Evolutionary conservation across 169 alveolate genomes (phyloP).

Genomic region (Plasmodium cynomolgi): DNA sequence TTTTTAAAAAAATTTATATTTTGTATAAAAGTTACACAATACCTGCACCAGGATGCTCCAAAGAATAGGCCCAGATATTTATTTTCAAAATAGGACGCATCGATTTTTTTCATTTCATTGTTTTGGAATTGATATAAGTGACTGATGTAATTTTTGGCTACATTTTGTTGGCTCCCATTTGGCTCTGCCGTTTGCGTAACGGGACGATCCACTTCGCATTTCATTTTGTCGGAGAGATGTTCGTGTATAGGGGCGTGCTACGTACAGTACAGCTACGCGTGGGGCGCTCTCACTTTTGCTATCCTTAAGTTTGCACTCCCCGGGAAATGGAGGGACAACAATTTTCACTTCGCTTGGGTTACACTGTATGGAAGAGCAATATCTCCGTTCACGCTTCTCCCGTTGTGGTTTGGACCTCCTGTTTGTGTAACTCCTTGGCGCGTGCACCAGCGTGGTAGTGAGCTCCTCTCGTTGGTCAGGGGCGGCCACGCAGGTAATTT

Average conservation of each 20-base stretch:
- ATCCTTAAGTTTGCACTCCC: not conserved
- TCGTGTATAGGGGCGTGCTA: not conserved
- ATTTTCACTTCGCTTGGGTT: not conserved
- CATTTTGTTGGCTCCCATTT: not conserved
- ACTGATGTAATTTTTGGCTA: conserved; percentile 13
- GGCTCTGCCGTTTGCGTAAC: not conserved
- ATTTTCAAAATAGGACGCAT: conserved; percentile 36
- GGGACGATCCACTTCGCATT: conserved; percentile 48
- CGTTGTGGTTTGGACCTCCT: not conserved
- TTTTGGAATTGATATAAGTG: conserved; percentile 29
- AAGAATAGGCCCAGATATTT: conserved; percentile 65
- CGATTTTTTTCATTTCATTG: conserved; percentile 51
- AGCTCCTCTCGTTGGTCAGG: not conserved
- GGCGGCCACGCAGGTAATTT: not conserved
- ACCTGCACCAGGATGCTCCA: conserved; percentile 75
- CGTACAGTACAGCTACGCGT: not conserved
- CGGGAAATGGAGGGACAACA: not conserved
- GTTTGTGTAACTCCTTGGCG: not conserved
- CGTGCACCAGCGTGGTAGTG: not conserved
- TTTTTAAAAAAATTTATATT: conserved; percentile 43
- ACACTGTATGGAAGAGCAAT: not conserved
- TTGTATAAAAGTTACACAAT: conserved; percentile 54
- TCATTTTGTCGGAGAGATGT: not conserved
- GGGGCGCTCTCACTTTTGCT: not conserved
- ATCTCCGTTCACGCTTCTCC: not conserved